Evolutionary conservation across 768 basidiomycete genomes (phyloP).

Genomic region (Mycena polygramma): DNA sequence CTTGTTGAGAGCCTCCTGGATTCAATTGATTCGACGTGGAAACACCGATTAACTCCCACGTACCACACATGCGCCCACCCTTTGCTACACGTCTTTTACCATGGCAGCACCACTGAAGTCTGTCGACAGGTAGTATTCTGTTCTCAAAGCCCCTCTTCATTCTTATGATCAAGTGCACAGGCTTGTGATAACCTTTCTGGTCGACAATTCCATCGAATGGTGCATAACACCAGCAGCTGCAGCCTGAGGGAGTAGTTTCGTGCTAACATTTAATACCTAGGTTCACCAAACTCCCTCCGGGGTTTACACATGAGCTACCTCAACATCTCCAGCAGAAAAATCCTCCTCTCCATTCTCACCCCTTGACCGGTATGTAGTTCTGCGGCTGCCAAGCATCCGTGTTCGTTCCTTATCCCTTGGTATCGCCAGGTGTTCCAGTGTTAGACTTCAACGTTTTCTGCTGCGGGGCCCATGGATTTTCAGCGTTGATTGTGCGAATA

Average conservation of each 20-base stretch:
- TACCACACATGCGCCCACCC: too few relatives aligned
- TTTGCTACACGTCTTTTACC: background rate
- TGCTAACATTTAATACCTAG: slow-evolving; percentile 51
- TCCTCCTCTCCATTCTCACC: slow-evolving; percentile 46
- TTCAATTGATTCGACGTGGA: too few relatives aligned
- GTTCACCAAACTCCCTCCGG: slow-evolving; percentile 85
- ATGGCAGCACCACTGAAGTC: slow-evolving; percentile 16
- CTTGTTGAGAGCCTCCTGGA: too few relatives aligned
- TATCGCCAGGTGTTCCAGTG: slow-evolving; percentile 63
- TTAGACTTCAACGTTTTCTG: slow-evolving; percentile 80
- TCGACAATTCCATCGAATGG: slow-evolving; percentile 89
- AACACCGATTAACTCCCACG: too few relatives aligned
- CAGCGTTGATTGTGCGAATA: slow-evolving; percentile 77
- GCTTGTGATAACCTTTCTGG: slow-evolving; percentile 71
- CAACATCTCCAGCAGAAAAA: slow-evolving; percentile 69
- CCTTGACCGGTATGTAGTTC: slow-evolving; percentile 39
- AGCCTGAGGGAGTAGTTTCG: background rate
- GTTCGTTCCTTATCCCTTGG: background rate
- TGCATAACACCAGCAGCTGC: slow-evolving; percentile 36
- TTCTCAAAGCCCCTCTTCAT: background rate
- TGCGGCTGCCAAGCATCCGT: slow-evolving; percentile 32
- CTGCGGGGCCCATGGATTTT: slow-evolving; percentile 86
- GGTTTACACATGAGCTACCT: slow-evolving; percentile 79
- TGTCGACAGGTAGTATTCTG: slow-evolving; percentile 47
- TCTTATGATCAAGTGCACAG: background rate